Base-by-base conservation (phyloP, 169 alveolate species). In the Besnoitia besnoiti region DNA sequence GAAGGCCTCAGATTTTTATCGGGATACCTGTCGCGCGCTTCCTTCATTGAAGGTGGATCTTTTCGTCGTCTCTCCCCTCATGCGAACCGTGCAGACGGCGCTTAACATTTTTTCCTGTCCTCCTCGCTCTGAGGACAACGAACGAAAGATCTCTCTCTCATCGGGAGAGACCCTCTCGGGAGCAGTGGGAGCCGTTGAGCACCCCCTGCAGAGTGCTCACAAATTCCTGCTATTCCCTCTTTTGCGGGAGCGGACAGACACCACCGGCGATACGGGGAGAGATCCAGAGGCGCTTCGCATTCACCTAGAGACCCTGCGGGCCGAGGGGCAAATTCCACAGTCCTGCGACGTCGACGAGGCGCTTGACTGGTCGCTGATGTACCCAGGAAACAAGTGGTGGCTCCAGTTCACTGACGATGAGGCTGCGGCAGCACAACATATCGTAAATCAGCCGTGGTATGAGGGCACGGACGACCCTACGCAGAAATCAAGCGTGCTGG, bases 351-450 rank as follows among this genome's bases (percentile, higher is more conserved):
- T 37, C 46, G 82, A 73, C 39, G 30, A 19, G 16, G 82, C 8
- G 44, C 82, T 73, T 73, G 82, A 73, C 24, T 73, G 82, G 82
- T 35, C 82, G n/a, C 82, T 73, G 44, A 16, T 73, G 82, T 10
- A 37, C 30, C 82, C 82, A 39, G 39, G 16, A 24, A 73, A 73
- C 44, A n/a, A 73, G 82, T 73, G 82, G 82, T 73, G 82, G 82
- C 82, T 73, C 24, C 82, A 73, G 82, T 37, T 73, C 47, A 19
- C 82, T 7, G 82, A 73, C n/a, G 40, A n/a, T 3, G 82, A 73
- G 82, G 4, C n/a, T n/a, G 46, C 40, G 82, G 8, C 14, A 2
- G 44, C 44, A 16, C 44, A 73, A n/a, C 3, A 73, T 12, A 7
- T 73, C 16, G 44, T 73, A 10, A 10, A 39, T 30, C 5, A 19